These are phyloP conservation scores for Plicaturopsis crispa DNA, from an alignment of 768 basidiomycete species.

Conservation along the genomic window DNA sequence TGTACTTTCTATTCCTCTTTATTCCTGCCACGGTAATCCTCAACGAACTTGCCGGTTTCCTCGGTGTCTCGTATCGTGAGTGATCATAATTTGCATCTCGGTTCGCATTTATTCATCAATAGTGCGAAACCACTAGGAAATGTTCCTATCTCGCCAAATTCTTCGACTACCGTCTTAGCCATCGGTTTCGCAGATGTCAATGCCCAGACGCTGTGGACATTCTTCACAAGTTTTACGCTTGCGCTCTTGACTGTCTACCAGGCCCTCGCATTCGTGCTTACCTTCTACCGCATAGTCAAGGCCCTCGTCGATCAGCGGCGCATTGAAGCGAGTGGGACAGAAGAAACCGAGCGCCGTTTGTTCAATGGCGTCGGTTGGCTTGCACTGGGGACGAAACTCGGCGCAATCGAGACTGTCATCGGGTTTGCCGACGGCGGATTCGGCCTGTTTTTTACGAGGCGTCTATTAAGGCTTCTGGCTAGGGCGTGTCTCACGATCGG, in stretches of 20 bases:
- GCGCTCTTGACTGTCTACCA: conserved; percentile 53
- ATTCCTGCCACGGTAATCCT: conserved; percentile 47
- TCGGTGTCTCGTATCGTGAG: conserved; percentile 51
- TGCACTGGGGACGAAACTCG: conserved; percentile 49
- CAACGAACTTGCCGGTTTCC: conserved; percentile 60
- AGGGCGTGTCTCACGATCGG: conserved; percentile 55
- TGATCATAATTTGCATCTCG: too few relatives aligned
- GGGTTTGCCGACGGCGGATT: conserved; percentile 57
- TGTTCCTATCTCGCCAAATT: not conserved
- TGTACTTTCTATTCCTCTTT: conserved; percentile 38
- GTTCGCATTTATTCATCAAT: not conserved
- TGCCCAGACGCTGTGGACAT: conserved; percentile 38
- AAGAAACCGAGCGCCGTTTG: conserved; percentile 35
- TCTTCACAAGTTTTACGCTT: conserved; percentile 55
- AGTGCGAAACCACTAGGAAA: not conserved
- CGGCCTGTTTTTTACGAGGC: conserved; percentile 42
- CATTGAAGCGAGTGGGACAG: conserved; percentile 37
- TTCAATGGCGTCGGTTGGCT: conserved; percentile 65
- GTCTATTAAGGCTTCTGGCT: conserved; percentile 47
- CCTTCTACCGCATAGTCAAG: conserved; percentile 48
- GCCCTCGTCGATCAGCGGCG: conserved; percentile 43
- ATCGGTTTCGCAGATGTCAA: conserved; percentile 33
- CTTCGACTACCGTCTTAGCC: conserved; percentile 12
- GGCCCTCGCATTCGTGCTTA: conserved; percentile 46
- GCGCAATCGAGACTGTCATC: conserved; percentile 54